These are phyloP conservation scores for Metschnikowia kunwiensis DNA, from an alignment of 805 yeast species.

Conservation along the genomic window DNA sequence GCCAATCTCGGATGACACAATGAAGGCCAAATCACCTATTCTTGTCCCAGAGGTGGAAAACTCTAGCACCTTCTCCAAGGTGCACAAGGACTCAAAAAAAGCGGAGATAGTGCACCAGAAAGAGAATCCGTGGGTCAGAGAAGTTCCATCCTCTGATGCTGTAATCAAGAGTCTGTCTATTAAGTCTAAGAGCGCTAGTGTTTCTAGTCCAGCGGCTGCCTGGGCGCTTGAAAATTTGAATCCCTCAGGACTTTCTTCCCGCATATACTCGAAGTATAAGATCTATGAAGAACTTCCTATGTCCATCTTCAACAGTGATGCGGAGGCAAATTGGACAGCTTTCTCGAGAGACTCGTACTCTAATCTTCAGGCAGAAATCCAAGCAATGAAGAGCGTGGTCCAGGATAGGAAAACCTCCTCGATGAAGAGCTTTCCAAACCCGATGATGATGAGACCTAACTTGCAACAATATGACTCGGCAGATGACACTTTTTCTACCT, in stretches of 20 bases:
- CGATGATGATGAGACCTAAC: slow-evolving; percentile 3
- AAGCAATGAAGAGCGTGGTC: slow-evolving; percentile 21
- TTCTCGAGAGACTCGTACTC: slow-evolving; percentile 27
- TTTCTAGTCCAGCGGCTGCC: slow-evolving; percentile 4
- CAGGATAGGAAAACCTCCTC: not conserved
- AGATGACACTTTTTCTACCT: slow-evolving; percentile 7
- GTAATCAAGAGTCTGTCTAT: not conserved
- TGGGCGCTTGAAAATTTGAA: slow-evolving; percentile 7
- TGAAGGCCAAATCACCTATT: too few species aligned
- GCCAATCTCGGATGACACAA: too few species aligned
- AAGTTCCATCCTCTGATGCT: not conserved
- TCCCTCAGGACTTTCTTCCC: slow-evolving; percentile 8
- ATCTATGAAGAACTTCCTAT: slow-evolving; percentile 15
- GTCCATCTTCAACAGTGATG: slow-evolving; percentile 20
- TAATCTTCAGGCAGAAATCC: slow-evolving; percentile 23
- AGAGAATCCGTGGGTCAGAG: slow-evolving; percentile 1
- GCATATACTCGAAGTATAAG: slow-evolving; percentile 13
- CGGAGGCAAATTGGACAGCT: slow-evolving; percentile 23
- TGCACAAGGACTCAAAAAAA: not conserved
- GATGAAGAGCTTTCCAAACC: not conserved
- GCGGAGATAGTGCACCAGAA: too few species aligned
- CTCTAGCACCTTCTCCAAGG: too few species aligned
- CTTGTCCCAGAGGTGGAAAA: too few species aligned
- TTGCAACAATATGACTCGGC: slow-evolving; percentile 5
- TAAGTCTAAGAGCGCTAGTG: not conserved